Base-by-base conservation (phyloP, 1,284 basidiomycete species). In the Ustilago vetiveriae region DNA sequence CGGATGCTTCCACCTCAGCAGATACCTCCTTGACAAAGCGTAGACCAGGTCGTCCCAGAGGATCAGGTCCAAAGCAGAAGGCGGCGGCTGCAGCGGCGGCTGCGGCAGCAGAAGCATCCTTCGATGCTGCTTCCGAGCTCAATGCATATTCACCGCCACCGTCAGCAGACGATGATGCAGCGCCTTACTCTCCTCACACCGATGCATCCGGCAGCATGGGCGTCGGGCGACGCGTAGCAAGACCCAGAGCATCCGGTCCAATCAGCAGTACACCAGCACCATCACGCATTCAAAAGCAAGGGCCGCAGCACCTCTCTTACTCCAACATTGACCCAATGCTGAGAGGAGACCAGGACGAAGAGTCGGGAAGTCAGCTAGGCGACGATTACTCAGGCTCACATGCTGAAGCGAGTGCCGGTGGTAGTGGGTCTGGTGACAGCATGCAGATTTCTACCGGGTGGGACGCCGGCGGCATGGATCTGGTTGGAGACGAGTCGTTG, bases 181-280 rank as follows among this genome's bases (percentile, higher is more conserved):
- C 24, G 26, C 27, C 40, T 2, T 43, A 42, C 35, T 50, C 58
- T n/a, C 26, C 27, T 21, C 51, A 38, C 17, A 44, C 37, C 8
- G 58, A 68, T 43, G 54, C 65, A 21, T 62, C 58, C 17, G 43
- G 32, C 10, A 68, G 65, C n/a, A 52, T 60, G 17, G 65, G 65
- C 19, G 58, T 58, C 3, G 40, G 49, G 0, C 30, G 65, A 6
- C 48, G 65, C 8, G 54, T 47, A 17, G 49, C 53, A 4, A 36
- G 58, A 11, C 46, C 55, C 5, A 37, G 33, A 10, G 9, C 30
- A 3, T 49, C 62, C n/a, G 62, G 45, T 13, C 67, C 67, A 9
- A 44, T 62, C 36, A 65, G 57, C 46, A 71, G 67, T 39, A 71
- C 67, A 5, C 67, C 67, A 0, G 62, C 67, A n/a, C 45, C 67